Percentiles rank a stretch among this genome's conserved stretches.
These are phyloP conservation scores for Picea sitchensis DNA, from an alignment of 75 land plant species.

Conservation along the genomic window DNA sequence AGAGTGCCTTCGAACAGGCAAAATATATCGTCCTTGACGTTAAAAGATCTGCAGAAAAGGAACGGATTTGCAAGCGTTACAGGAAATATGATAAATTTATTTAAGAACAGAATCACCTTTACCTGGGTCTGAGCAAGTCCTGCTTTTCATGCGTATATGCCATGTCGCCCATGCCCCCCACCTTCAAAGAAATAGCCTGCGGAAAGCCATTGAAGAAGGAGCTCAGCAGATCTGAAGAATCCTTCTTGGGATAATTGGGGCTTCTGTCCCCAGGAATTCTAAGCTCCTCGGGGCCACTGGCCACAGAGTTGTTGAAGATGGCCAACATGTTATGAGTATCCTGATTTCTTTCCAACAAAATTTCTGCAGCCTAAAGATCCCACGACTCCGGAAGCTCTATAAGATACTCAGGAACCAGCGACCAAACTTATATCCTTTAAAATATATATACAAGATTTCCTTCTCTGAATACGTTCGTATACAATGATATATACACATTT, in stretches of 20 bases:
- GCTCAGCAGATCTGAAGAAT: constrained; percentile 44
- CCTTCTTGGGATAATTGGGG: constrained; percentile 51
- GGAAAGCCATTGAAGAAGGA: constrained; percentile 38
- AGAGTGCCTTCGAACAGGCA: constrained; percentile 86
- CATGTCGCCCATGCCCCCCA: constrained; percentile 47
- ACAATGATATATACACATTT: no score
- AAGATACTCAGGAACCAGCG: no score
- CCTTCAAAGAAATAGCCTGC: constrained; percentile 49
- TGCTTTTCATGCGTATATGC: constrained; percentile 67
- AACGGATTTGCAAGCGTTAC: no score
- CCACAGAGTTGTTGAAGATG: constrained; percentile 66
- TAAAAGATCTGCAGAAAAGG: constrained; percentile 86
- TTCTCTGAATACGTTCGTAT: no score
- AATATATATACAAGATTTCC: no score
- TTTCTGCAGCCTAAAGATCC: no score
- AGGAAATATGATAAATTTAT: no score
- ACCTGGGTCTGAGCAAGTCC: constrained; percentile 20
- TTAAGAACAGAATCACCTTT: no score
- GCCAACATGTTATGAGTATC: constrained; percentile 52
- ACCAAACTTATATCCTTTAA: no score
- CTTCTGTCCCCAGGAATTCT: constrained; percentile 65
- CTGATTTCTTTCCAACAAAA: no score
- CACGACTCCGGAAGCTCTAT: no score
- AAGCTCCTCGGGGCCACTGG: constrained; percentile 78
- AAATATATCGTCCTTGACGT: constrained; percentile 83